Evolutionary conservation across 2,329 filamentous ascomycete species (phyloP), one percentile per base, ranked within the genome.

Genomic region (Hypoxylon sp.): DNA sequence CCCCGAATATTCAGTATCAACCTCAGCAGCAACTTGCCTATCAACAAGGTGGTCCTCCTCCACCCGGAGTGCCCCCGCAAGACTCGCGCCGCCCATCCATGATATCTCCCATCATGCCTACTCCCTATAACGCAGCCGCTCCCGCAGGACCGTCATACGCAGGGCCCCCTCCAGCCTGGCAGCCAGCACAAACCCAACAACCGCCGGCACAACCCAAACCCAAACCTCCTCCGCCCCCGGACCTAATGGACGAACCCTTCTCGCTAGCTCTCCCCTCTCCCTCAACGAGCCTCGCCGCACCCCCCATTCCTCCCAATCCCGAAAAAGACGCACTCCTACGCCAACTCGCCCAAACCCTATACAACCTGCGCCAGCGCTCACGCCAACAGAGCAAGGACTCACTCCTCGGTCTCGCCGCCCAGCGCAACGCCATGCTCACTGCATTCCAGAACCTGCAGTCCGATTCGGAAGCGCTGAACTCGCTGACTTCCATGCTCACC

Each of bases 251-350:
- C 66, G 85, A 86, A 57, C 86, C 87, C 30, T 77, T 88, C 12
- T 83, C 83, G 8, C 78, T 87, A 23, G 73, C 81, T 14, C 80
- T 86, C 11, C 83, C 86, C 2, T 78, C 82, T 1, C 77, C 81
- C 3, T 80, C 82, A 30, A 54, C 48, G 23, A 81, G 84, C 21
- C 76, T 88, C 6, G 85, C 90, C 5, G 88, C 93, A 0, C 95
- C 96, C 0, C 94, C 95, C 0, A 93, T 97, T 30, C 95, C 96
- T 0, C 94, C 94, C 0, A 99, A 99, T 74, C 96, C 96, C 0
- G 93, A 98, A 79, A 97, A 97, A 77, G 94, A 98, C 78, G 90
- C 91, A 19, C 87, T 98, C 14, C 85, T 97, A 2, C 86, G 87
- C 56, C 91, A 94, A 46, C 86, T 98, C 29, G 93, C 90, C 34